Evolutionary conservation across 768 basidiomycete genomes (phyloP), one percentile per base, ranked within the genome.

Genomic region (Naganishia randhawae): DNA sequence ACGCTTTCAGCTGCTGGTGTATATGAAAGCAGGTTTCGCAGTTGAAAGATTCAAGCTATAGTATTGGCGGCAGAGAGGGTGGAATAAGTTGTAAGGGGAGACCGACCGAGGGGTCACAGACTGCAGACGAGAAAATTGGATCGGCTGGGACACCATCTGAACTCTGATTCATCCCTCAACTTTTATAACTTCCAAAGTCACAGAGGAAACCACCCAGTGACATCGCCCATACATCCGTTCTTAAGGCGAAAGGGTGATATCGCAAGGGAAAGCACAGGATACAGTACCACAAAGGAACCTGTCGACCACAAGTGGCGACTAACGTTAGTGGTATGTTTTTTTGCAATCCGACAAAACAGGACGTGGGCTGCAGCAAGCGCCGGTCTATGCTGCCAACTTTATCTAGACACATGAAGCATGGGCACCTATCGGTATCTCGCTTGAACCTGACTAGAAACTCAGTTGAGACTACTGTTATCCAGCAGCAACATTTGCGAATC

Each of bases 251-350:
- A 48, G 45, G 45, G 19, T 22, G 4, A 48, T 22, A 11, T 48
- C 45, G 25, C 45, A 48, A 48, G 45, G 45, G 45, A 48, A n/a
- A 5, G 45, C 25, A n/a, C 19, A n/a, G n/a, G 19, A 48, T 48
- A n/a, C n/a, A n/a, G n/a, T n/a, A n/a, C n/a, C 45, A 48, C 45
- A 48, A 48, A 48, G 45, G 45, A 48, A 48, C 45, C 45, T 48
- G n/a, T n/a, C n/a, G n/a, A n/a, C n/a, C n/a, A n/a, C n/a, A n/a
- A n/a, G n/a, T n/a, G n/a, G n/a, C n/a, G n/a, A n/a, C n/a, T n/a
- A n/a, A n/a, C n/a, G n/a, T n/a, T n/a, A n/a, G n/a, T n/a, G n/a
- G n/a, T n/a, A n/a, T n/a, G n/a, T n/a, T n/a, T n/a, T n/a, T n/a
- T n/a, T n/a, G n/a, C n/a, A n/a, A n/a, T n/a, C n/a, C n/a, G n/a